These are phyloP conservation scores for Vigna radiata DNA, from an alignment of 306 rosid genomes.

Conservation along the genomic window DNA sequence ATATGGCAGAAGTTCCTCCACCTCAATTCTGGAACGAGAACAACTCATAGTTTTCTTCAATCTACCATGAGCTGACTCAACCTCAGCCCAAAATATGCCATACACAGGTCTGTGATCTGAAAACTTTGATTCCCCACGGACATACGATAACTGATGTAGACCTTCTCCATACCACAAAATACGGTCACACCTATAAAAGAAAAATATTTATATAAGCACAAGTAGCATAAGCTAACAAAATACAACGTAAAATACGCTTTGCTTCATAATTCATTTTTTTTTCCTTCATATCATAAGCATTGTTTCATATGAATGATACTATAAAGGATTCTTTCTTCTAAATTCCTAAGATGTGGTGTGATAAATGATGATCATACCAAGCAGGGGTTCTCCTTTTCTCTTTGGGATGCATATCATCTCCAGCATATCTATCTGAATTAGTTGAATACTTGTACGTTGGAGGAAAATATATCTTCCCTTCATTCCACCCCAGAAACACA, in stretches of 20 bases:
- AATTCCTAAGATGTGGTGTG: constrained; percentile 25
- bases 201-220: constrained; percentile 41
- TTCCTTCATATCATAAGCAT: background rate
- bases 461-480: constrained; percentile 97
- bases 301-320: background rate
- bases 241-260: background rate
- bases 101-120: constrained; percentile 98
- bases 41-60: constrained; percentile 91
- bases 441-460: constrained; percentile 98
- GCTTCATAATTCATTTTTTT: too few species aligned
- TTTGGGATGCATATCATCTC: constrained; percentile 93
- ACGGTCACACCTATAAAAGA: constrained; percentile 84
- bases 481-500: constrained; percentile 89
- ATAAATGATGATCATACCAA: constrained; percentile 65
- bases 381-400: constrained; percentile 99
- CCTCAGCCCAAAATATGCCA: constrained; percentile 96
- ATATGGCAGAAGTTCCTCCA: constrained; percentile 90
- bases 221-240: constrained; percentile 8
- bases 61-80: constrained; percentile 78
- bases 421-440: constrained; percentile 95
- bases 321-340: background rate
- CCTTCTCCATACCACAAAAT: constrained; percentile 98
- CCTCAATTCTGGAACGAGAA: constrained; percentile 86
- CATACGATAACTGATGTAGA: constrained; percentile 89
- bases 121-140: constrained; percentile 93